Evolutionary conservation across 345 rosid species (phyloP), one percentile per base, ranked within the genome.

Genomic region (Hevea brasiliensis): DNA sequence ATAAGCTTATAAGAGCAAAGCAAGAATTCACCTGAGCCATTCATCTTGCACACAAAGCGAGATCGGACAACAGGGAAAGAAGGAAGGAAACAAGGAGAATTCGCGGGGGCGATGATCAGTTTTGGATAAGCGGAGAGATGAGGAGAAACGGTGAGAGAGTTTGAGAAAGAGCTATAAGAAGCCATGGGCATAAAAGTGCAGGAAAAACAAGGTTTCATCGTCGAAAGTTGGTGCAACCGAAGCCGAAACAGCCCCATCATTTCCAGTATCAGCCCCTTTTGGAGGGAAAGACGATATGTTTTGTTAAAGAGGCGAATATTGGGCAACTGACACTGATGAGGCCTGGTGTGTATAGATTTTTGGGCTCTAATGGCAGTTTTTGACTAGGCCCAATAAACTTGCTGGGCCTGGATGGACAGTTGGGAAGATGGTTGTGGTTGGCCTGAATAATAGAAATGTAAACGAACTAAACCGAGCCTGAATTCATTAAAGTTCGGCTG

Each of bases 161-260:
- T 41, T 44, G 74, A 57, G 58, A 40, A n/a, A 13, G 35, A 18
- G 17, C 0, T 8, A 56, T 13, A 53, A 54, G 71, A 73, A 76
- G 83, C 53, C 29, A 73, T 47, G n/a, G 77, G 71, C 68, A 61
- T 44, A 58, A 11, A 50, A 9, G 47, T 42, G 56, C 51, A 37
- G 0, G 81, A 26, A 27, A 7, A 13, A 61, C 14, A 56, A 14
- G 75, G 81, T 26, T 68, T 80, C 45, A 40, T 60, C 4, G 69
- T 12, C 12, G 74, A 20, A 13, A 24, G 41, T 40, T 23, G 74
- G 26, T 76, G 84, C 55, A 75, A 40, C 79, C 32, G 84, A 70
- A 80, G 62, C 58, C 70, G 84, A 70, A 80, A 57, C 58, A 70
- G 84, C 71, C 72, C 67, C 84, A 81, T 82, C 8, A 3, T 45